phyloP scores from a whole-genome alignment of 1,284 basidiomycete genomes.

The Butyriboletus appendiculatus region DNA sequence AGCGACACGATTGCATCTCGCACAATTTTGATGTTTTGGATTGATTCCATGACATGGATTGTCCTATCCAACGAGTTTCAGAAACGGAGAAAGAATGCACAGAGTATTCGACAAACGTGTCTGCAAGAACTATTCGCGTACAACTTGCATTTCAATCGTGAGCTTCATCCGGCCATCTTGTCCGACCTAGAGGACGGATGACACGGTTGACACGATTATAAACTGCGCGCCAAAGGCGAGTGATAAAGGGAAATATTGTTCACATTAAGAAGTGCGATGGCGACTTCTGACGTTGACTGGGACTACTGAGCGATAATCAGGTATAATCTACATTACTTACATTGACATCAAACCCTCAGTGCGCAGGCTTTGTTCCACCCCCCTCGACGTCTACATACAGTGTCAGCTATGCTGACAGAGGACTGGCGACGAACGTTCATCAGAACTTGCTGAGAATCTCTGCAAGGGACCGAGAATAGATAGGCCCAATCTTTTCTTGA shows the following conservation, averaged over 20 bases:
- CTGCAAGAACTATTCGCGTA: conserved; percentile 95
- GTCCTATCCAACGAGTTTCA: conserved; percentile 51
- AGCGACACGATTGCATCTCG: conserved; percentile 94
- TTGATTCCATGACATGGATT: conserved; percentile 93
- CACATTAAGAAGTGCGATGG: conserved; percentile 91
- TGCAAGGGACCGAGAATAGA: conserved; percentile 91
- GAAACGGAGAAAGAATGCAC: background rate
- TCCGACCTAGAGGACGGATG: conserved; percentile 62
- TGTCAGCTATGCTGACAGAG: conserved; percentile 5
- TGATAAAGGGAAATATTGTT: conserved; percentile 97
- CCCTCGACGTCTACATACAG: conserved; percentile 79
- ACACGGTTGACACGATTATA: background rate
- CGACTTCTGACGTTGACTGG: conserved; percentile 59
- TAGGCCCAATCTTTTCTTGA: conserved; percentile 97
- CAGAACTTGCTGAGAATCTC: conserved; percentile 93
- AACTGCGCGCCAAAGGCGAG: conserved; percentile 82
- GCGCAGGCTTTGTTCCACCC: conserved; percentile 94
- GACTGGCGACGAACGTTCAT: conserved; percentile 78
- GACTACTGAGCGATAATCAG: background rate
- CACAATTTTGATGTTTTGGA: conserved; percentile 97
- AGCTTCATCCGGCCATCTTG: conserved; percentile 99
- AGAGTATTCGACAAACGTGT: conserved; percentile 67
- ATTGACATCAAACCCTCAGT: conserved; percentile 89
- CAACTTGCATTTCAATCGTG: conserved; percentile 97
- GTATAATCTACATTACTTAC: conserved; percentile 43